Conservation (phyloP, 2,329 filamentous ascomycete species). For the Drechslerella coelobrocha region DNA sequence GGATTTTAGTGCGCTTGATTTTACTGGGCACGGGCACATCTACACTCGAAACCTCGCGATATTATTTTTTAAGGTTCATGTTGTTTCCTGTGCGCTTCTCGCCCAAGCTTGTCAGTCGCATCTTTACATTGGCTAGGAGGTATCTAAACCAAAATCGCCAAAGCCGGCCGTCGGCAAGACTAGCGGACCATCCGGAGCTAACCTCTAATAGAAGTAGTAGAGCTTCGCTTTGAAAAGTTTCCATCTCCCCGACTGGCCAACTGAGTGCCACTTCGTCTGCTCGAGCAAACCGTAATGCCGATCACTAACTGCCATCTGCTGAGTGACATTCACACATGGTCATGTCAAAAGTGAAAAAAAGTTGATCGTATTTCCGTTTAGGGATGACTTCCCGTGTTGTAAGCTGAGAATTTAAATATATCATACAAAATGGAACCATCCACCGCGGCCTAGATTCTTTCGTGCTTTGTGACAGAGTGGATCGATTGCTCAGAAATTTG, state of each 20-base stretch:
- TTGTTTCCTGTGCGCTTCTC: no score
- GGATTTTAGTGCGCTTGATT: no score
- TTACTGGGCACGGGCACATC: no score
- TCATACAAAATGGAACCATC: not conserved
- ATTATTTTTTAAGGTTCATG: no score
- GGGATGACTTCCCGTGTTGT: not conserved
- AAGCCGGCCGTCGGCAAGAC: not conserved
- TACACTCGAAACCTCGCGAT: no score
- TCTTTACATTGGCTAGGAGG: no score
- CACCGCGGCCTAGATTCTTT: not conserved
- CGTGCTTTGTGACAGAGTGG: not conserved
- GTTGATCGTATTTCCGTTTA: not conserved
- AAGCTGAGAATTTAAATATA: not conserved
- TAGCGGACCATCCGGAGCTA: not conserved
- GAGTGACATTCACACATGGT: slow-evolving; percentile 13
- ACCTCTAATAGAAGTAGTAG: not conserved
- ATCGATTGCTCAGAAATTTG: not conserved
- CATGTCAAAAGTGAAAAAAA: not conserved
- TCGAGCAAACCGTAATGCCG: slow-evolving; percentile 41
- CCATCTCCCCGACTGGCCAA: slow-evolving; percentile 38
- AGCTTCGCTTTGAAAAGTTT: not conserved
- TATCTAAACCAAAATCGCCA: no score
- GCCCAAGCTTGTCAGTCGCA: no score
- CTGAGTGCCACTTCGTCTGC: slow-evolving; percentile 27
- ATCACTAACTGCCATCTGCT: slow-evolving; percentile 29